A percentile compares a stretch with the other conserved stretches of the same genome.
Conservation (phyloP, 2,329 filamentous ascomycete genomes). For the Claviceps digitariae region DNA sequence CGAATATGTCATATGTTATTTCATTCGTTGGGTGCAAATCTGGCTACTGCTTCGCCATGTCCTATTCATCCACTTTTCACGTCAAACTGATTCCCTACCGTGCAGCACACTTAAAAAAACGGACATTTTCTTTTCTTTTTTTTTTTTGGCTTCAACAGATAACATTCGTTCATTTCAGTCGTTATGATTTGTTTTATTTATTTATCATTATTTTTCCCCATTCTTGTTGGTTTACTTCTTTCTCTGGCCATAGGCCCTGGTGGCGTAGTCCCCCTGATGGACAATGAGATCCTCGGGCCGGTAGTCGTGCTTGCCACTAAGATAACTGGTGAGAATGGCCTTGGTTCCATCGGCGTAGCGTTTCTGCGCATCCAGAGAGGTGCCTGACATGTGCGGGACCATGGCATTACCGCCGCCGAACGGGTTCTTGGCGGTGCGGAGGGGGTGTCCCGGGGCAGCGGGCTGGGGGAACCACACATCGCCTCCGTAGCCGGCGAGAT, state of each 20-base stretch:
- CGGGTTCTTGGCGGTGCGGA: constrained; percentile 85
- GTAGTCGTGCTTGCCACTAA: constrained; percentile 80
- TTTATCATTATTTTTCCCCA: neutral
- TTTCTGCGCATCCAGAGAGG: constrained; percentile 94
- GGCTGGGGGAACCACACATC: constrained; percentile 98
- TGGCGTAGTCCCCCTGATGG: constrained; percentile 79
- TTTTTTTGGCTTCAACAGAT: neutral
- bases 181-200: neutral
- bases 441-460: constrained; percentile 80
- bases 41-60: too few species aligned
- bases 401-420: constrained; percentile 97
- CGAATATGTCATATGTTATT: too few species aligned
- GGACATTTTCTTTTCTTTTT: neutral
- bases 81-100: too few species aligned
- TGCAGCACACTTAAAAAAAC: too few species aligned
- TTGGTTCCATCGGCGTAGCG: constrained; percentile 81
- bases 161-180: neutral
- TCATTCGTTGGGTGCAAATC: too few species aligned
- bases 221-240: constrained; percentile 29
- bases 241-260: constrained; percentile 76
- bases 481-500: constrained; percentile 78
- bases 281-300: constrained; percentile 83
- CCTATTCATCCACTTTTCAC: too few species aligned
- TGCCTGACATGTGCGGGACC: constrained; percentile 98
- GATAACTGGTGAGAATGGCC: constrained; percentile 83